A percentile compares a stretch with the other conserved stretches of the same genome.
Conservation (phyloP, 108 stramenopile genomes). For the Stephanodiscus minutulus region DNA sequence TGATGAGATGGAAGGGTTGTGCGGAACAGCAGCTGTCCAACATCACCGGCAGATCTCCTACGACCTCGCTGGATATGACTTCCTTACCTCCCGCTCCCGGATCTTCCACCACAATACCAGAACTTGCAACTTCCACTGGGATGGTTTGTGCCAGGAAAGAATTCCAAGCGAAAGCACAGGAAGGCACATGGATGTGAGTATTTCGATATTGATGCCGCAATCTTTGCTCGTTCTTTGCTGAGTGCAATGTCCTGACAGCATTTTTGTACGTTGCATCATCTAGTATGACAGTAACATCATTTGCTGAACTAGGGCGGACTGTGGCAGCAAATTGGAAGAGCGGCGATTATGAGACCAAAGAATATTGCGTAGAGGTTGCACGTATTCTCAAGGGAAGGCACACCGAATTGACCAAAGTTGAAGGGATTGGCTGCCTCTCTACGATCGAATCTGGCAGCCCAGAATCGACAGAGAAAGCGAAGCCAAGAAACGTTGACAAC, state of each 20-base stretch:
- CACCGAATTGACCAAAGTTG: neutral
- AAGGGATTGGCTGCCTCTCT: neutral
- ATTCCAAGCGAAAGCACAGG: neutral
- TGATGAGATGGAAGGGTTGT: no score
- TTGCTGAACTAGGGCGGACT: neutral
- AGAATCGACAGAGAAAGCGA: no score
- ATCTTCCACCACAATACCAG: neutral
- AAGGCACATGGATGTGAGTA: neutral
- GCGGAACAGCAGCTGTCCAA: no score
- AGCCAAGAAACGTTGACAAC: no score
- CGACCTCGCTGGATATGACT: no score
- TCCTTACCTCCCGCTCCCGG: neutral
- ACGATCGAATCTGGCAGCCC: no score
- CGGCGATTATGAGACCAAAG: neutral
- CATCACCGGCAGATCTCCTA: no score
- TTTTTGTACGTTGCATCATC: neutral
- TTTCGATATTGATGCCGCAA: neutral
- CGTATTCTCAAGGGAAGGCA: neutral
- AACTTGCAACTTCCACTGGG: neutral
- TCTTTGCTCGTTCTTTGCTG: neutral
- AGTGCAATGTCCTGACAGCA: neutral
- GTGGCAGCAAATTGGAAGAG: neutral
- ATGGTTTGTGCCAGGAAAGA: slow-evolving; percentile 2
- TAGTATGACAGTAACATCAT: neutral
- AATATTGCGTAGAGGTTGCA: neutral